Conservation (phyloP, 352 stramenopile species). For the Globisporangium spinosum region DNA sequence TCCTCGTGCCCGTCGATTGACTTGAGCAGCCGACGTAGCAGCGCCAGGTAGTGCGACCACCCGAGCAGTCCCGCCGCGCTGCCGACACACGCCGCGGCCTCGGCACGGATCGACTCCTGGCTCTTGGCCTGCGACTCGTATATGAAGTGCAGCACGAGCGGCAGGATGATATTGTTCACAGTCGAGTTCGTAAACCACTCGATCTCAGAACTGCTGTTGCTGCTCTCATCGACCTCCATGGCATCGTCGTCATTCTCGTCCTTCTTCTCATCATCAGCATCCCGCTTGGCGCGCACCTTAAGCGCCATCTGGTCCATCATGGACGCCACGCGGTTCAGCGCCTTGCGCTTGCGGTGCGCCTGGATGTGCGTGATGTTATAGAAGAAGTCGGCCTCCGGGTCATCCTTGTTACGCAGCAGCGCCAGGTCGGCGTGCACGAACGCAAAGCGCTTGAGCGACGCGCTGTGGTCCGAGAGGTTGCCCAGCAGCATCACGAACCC, state of each 20-base stretch:
- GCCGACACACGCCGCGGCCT: slow-evolving; percentile 92
- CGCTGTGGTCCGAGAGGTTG: slow-evolving; percentile 53
- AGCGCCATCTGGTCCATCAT: slow-evolving; percentile 79
- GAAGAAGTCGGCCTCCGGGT: slow-evolving; percentile 97
- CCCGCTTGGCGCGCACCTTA: slow-evolving; percentile 22
- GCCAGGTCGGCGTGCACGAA: slow-evolving; percentile 72
- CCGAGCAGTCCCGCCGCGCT: slow-evolving; percentile 88
- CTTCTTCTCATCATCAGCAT: neutral
- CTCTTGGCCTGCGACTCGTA: slow-evolving; percentile 93
- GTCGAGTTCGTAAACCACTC: slow-evolving; percentile 82
- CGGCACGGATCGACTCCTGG: slow-evolving; percentile 91
- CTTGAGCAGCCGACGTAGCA: slow-evolving; percentile 91
- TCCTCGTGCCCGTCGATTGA: slow-evolving; percentile 90
- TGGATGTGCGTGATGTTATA: slow-evolving; percentile 99
- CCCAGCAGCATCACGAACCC: slow-evolving; percentile 85
- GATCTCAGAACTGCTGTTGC: neutral
- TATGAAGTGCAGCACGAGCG: slow-evolving; percentile 94
- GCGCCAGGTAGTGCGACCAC: slow-evolving; percentile 96
- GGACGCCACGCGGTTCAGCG: slow-evolving; percentile 87
- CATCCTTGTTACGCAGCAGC: slow-evolving; percentile 70
- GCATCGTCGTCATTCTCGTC: slow-evolving; percentile 14
- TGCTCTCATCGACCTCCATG: slow-evolving; percentile 17
- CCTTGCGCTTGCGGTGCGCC: slow-evolving; percentile 91
- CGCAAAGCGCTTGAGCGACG: slow-evolving; percentile 29
- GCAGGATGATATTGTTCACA: slow-evolving; percentile 92